Base-by-base conservation (phyloP, 2,329 filamentous ascomycete genomes). In the Xylariaceae sp. region DNA sequence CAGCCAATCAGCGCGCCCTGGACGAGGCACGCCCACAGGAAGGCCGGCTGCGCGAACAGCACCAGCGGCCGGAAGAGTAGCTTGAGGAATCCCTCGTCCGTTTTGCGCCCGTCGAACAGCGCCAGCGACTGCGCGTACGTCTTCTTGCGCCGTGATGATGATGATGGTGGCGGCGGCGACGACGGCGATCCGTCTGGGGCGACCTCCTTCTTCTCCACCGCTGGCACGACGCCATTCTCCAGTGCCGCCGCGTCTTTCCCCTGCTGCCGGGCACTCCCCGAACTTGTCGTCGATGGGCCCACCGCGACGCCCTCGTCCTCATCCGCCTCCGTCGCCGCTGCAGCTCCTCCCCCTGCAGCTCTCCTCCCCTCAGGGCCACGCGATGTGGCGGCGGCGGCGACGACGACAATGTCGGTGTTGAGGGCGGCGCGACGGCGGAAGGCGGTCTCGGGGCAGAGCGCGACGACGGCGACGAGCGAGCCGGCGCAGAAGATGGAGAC, bases 1-100 rank as follows among this genome's bases (percentile, higher is more conserved):
- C 90, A 96, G 44, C 89, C 90, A 51, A 95, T 94, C 52, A 94
- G 76, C 4, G 84, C 77, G 12, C 89, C 89, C 67, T 94, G 89
- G 31, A 89, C 85, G 3, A 95, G 67, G 49, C 68, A 70, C 16
- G 67, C 70, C 84, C 87, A 94, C 25, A 93, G 59, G 46, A 95
- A 86, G 6, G 84, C 85, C 0, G 88, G 89, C 54, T 95, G 89
- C 5, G 83, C 57, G 47, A 94, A 81, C 1, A 95, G 71, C 0
- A 85, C 85, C 33, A 95, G 80, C 0, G 89, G 90, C 3, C 89
- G 75, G n/a, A 79, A 51, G 12, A 77, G 51, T 6, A 80, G 62
- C 40, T 75, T 72, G 59, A 65, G 68, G 59, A 90, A 90, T 30
- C 61, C 67, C 41, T 93, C 85, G 47, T 87, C 70, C 0, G 85